These are phyloP conservation scores for Kalmanozyma brasiliensis DNA, from an alignment of 1,284 basidiomycete species.

Conservation along the genomic window DNA sequence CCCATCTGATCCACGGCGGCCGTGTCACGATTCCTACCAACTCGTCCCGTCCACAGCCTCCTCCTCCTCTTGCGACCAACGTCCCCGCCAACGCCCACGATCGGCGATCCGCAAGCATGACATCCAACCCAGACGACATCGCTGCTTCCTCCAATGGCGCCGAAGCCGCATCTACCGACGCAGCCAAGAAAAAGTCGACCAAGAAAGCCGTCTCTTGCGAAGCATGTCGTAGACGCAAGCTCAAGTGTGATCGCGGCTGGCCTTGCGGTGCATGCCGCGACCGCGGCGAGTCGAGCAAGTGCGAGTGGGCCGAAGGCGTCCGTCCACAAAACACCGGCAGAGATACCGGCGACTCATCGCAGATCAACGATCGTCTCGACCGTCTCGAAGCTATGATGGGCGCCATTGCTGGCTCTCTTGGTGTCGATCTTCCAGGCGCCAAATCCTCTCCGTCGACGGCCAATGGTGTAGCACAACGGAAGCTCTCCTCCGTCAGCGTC, in stretches of 20 bases:
- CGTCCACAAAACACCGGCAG: constrained; percentile 54
- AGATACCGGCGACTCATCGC: constrained; percentile 33
- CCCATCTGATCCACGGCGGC: constrained; percentile 8
- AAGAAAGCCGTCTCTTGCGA: constrained; percentile 64
- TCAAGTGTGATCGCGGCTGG: constrained; percentile 60
- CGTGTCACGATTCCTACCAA: constrained; percentile 12
- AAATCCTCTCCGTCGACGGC: constrained; percentile 5
- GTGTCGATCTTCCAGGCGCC: constrained; percentile 35
- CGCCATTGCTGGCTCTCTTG: constrained; percentile 43
- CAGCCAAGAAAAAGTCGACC: constrained; percentile 48
- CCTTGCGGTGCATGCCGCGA: constrained; percentile 54
- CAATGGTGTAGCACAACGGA: constrained; percentile 15
- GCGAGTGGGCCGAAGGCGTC: constrained; percentile 61
- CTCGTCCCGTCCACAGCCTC: constrained; percentile 2
- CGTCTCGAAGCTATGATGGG: constrained; percentile 54
- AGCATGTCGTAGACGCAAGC: constrained; percentile 58
- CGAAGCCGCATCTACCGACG: constrained; percentile 11
- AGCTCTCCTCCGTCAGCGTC: constrained; percentile 19
- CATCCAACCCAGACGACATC: constrained; percentile 8
- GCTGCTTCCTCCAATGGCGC: constrained; percentile 1
- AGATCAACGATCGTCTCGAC: constrained; percentile 50
- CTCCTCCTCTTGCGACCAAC: too few species aligned
- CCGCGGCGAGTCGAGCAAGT: constrained; percentile 54
- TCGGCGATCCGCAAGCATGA: constrained; percentile 19
- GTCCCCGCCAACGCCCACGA: neutral